These are phyloP conservation scores for Colletotrichum eleusines DNA, from an alignment of 2,329 filamentous ascomycete species.

Conservation along the genomic window DNA sequence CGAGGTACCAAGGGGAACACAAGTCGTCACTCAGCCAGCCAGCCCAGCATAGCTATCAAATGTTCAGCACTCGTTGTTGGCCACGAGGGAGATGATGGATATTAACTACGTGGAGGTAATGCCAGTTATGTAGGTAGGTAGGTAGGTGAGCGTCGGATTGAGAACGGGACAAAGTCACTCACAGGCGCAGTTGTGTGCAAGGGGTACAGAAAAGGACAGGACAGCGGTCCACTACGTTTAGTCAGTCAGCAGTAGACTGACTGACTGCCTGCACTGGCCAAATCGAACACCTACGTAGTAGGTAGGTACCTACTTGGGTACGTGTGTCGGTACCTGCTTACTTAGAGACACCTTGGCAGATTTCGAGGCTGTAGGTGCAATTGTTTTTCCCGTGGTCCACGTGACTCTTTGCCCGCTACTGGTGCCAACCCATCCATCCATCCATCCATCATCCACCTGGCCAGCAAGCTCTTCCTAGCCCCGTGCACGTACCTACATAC, in stretches of 20 bases:
- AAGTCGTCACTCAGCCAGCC: neutral
- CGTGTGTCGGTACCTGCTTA: no score
- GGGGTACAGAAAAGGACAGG: constrained; percentile 20
- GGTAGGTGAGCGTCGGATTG: neutral
- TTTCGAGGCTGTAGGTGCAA: constrained; percentile 28
- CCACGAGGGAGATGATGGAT: neutral
- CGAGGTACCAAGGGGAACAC: neutral
- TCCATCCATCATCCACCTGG: no score
- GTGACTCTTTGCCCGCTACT: constrained; percentile 24
- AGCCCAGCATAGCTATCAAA: neutral
- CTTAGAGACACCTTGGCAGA: no score
- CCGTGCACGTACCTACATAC: no score
- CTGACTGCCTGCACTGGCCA: no score
- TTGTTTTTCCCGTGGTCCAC: constrained; percentile 24
- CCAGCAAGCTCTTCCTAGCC: neutral
- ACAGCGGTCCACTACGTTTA: neutral
- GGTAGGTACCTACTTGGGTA: neutral
- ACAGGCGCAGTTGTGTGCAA: constrained; percentile 50
- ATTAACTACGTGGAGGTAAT: neutral
- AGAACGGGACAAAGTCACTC: constrained; percentile 47
- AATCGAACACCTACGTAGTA: no score
- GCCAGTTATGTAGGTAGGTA: no score
- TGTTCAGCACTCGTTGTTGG: neutral
- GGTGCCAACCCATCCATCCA: constrained; percentile 1
- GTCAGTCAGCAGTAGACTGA: neutral